Conservation (phyloP, 2,329 filamentous ascomycete genomes). For the Penicillium sclerotiorum region DNA sequence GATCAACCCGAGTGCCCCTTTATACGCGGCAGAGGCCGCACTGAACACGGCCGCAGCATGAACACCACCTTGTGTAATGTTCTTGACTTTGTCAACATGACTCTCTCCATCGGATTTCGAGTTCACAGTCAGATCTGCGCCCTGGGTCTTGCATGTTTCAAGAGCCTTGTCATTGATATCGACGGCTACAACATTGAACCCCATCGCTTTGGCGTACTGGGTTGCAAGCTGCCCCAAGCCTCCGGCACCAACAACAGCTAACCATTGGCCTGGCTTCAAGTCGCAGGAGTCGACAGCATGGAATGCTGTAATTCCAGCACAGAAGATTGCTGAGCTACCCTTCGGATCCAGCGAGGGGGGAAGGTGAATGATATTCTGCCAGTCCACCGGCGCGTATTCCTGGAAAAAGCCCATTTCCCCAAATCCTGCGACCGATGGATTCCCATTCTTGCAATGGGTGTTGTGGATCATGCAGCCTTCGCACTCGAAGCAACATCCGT, state of each 20-base stretch:
- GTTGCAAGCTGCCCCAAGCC: slow-evolving; percentile 1
- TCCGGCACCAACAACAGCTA: slow-evolving; percentile 1
- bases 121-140: background rate
- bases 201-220: slow-evolving; percentile 2
- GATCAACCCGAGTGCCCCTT: background rate
- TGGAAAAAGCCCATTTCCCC: background rate
- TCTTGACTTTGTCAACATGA: background rate
- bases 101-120: background rate
- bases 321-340: background rate
- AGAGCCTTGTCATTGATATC: background rate
- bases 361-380: background rate
- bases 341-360: background rate
- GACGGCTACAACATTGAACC: background rate
- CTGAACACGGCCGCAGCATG: background rate
- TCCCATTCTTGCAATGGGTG: background rate
- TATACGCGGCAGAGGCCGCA: background rate
- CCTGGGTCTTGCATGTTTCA: background rate
- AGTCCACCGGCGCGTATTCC: background rate
- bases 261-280: background rate
- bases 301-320: slow-evolving; percentile 1
- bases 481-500: slow-evolving; percentile 1
- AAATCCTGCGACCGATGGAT: background rate
- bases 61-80: background rate
- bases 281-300: background rate
- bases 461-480: slow-evolving; percentile 1